A percentile compares a stretch with the other conserved stretches of the same genome.
These are phyloP conservation scores for Acanthamoeba sp. DNA, from an alignment of 208 protist species.

Conservation along the genomic window DNA sequence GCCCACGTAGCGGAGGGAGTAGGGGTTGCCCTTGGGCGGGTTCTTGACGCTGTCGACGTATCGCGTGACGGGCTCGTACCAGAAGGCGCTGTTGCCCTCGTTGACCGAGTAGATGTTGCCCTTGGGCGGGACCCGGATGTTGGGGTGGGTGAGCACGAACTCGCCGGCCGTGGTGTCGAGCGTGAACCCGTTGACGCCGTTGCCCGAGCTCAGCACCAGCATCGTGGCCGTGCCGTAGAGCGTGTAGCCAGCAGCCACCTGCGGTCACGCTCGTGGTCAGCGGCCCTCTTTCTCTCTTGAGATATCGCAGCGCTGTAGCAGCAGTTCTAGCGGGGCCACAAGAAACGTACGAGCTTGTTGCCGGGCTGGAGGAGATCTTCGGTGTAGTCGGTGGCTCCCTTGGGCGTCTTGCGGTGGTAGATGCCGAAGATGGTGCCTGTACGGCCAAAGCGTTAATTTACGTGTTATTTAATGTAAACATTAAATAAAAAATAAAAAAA, in stretches of 20 bases:
- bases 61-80: slow-evolving; percentile 79
- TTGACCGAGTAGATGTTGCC: slow-evolving; percentile 98
- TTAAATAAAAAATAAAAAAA: no score
- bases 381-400: neutral
- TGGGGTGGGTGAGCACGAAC: slow-evolving; percentile 97
- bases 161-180: slow-evolving; percentile 92
- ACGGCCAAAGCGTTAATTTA: slow-evolving; percentile 88
- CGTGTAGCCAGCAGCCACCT: slow-evolving; percentile 88
- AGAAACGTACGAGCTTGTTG: slow-evolving; percentile 80
- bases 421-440: slow-evolving; percentile 92
- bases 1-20: slow-evolving; percentile 51
- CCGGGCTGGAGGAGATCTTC: slow-evolving; percentile 79
- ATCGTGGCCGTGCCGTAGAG: slow-evolving; percentile 91
- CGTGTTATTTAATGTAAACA: no score
- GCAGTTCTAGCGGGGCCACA: no score
- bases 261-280: neutral
- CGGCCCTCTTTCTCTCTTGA: neutral
- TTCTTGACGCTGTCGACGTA: slow-evolving; percentile 85
- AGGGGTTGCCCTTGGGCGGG: slow-evolving; percentile 51
- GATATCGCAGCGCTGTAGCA: no score
- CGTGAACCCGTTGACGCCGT: slow-evolving; percentile 87
- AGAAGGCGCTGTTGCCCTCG: slow-evolving; percentile 93
- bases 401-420: slow-evolving; percentile 87
- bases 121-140: slow-evolving; percentile 79
- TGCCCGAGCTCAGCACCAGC: slow-evolving; percentile 91